phyloP scores from a whole-genome alignment of 352 stramenopile genomes.

The Pythium angustatum region DNA sequence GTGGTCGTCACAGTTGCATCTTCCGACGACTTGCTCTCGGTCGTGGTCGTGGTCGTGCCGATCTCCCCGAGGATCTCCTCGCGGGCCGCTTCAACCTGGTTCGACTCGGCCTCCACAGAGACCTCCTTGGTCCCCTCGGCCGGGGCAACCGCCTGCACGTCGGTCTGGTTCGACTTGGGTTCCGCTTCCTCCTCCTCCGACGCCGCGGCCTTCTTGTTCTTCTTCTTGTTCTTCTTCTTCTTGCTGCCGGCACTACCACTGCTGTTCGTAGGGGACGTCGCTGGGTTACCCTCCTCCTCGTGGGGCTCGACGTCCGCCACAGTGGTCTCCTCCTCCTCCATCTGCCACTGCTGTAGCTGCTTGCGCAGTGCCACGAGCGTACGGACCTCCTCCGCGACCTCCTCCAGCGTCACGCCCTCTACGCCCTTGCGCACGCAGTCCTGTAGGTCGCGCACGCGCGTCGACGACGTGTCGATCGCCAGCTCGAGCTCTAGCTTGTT shows the following conservation, averaged over 20 bases:
- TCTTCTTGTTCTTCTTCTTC: constrained; percentile 38
- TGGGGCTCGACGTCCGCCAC: no score
- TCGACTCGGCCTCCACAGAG: constrained; percentile 3
- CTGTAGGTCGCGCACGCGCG: constrained; percentile 57
- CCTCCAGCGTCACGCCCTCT: constrained; percentile 43
- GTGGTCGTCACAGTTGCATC: constrained; percentile 4
- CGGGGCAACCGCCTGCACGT: neutral
- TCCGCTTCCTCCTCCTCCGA: neutral
- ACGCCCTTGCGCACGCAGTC: constrained; percentile 47
- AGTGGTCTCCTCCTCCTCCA: constrained; percentile 27
- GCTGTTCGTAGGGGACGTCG: constrained; percentile 26
- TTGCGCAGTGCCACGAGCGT: constrained; percentile 65
- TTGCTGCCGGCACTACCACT: constrained; percentile 30
- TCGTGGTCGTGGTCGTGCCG: neutral
- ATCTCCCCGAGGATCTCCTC: neutral
- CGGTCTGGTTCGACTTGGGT: constrained; percentile 8
- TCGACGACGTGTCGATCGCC: constrained; percentile 56
- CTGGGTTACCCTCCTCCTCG: constrained; percentile 28
- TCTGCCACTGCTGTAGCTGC: constrained; percentile 58
- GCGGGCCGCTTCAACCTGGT: constrained; percentile 15
- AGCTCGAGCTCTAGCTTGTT: constrained; percentile 44
- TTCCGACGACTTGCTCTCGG: constrained; percentile 27
- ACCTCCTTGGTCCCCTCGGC: neutral
- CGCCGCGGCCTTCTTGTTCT: constrained; percentile 28
- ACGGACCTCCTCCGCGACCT: constrained; percentile 59